Evolutionary conservation across 2,329 filamentous ascomycete genomes (phyloP).

Genomic region (Pseudopyrenochaeta lycopersici): DNA sequence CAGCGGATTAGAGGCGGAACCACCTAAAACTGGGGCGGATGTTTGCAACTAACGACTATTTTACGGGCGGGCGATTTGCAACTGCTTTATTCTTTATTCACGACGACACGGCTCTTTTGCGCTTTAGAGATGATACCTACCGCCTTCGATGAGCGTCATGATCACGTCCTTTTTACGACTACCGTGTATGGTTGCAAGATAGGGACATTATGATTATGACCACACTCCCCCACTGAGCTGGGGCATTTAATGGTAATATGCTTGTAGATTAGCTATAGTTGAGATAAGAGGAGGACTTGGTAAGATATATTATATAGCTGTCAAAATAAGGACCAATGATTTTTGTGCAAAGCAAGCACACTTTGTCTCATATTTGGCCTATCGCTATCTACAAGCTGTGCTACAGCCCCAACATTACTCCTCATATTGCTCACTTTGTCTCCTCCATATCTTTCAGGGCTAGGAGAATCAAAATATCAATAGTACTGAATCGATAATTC

Average conservation of each 20-base stretch:
- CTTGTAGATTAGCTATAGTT: neutral
- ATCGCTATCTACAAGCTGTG: no score
- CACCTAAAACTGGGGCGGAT: constrained; percentile 6
- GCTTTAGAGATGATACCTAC: constrained; percentile 15
- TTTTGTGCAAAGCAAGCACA: neutral
- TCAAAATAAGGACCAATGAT: neutral
- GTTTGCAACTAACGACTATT: constrained; percentile 3
- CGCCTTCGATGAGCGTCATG: constrained; percentile 42
- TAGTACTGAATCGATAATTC: no score
- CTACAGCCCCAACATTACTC: no score
- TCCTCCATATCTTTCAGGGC: no score
- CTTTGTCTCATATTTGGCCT: neutral
- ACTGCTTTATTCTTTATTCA: neutral
- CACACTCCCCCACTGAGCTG: neutral
- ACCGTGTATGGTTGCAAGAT: neutral
- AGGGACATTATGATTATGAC: constrained; percentile 16
- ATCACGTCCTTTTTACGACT: constrained; percentile 22
- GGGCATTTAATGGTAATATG: constrained; percentile 11
- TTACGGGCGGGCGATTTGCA: neutral
- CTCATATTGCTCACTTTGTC: no score
- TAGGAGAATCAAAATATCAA: no score
- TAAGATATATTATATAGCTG: constrained; percentile 13
- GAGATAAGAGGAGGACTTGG: neutral
- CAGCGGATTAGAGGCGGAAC: neutral
- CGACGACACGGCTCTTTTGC: constrained; percentile 11